Conservation (phyloP, 2,329 filamentous ascomycete species). For the Ophiocordyceps robertsii region DNA sequence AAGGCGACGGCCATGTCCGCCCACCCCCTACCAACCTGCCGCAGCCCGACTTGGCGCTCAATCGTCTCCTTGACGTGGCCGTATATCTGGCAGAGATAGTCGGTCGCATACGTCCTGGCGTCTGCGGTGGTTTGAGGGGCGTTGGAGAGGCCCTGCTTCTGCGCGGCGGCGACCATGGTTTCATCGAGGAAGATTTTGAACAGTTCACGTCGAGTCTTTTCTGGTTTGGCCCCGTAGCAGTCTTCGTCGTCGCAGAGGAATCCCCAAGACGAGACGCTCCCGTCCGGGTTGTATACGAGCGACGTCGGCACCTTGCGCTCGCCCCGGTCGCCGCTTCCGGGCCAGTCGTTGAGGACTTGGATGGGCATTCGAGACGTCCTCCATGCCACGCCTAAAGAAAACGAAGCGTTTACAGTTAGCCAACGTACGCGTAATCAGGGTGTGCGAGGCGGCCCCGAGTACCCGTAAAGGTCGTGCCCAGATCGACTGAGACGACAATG, state of each 20-base stretch:
- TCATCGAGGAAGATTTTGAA: conserved; percentile 43
- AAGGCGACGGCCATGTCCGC: conserved; percentile 33
- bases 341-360: conserved; percentile 38
- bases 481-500: conserved; percentile 29
- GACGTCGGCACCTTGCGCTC: conserved; percentile 42
- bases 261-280: conserved; percentile 35
- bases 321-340: conserved; percentile 34
- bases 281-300: conserved; percentile 30
- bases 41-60: conserved; percentile 23
- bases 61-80: conserved; percentile 31
- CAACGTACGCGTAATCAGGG: no score
- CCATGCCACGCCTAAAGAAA: conserved; percentile 20
- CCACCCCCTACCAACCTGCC: conserved; percentile 26
- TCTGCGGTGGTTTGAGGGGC: conserved; percentile 16
- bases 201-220: conserved; percentile 29
- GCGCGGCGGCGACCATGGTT: conserved; percentile 26
- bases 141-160: conserved; percentile 27
- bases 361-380: conserved; percentile 26
- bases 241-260: conserved; percentile 36
- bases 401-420: conserved; percentile 2
- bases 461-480: conserved; percentile 33
- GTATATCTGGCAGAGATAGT: conserved; percentile 36
- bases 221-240: conserved; percentile 12
- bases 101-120: conserved; percentile 27
- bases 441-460: not conserved